Evolutionary conservation across 805 yeast species (phyloP), one percentile per base, ranked within the genome.

Genomic region (Candida morakotiae): DNA sequence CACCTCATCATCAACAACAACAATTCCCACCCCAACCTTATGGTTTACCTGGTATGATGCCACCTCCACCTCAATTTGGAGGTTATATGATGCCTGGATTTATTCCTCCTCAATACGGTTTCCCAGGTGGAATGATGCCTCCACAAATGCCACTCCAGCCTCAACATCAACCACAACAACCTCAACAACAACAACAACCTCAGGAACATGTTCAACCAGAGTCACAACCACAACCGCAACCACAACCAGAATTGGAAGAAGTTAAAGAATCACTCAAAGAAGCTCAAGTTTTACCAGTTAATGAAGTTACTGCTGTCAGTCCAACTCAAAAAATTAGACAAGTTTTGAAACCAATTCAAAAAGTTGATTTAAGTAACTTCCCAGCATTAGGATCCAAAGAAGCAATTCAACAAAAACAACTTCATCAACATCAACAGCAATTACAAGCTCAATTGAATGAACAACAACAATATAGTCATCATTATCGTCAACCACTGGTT

Each of bases 311-410:
- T 9, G 31, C 20, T 28, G 35, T 23, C 9, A 19, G 8, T 17
- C 22, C n/a, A n/a, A 18, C 9, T n/a, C 31, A 22, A 13, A 10
- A 5, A 24, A 9, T 21, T 9, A 21, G 23, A 21, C 23, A 21
- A 7, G 15, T 19, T 14, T 9, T 13, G 4, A 34, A 25, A 20
- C 24, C 25, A 31, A 21, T 9, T 20, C 38, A 37, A 15, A 40
- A 40, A 19, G 62, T 53, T 16, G 68, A 71, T 46, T 49, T 69
- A 36, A 62, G 77, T n/a, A 71, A 70, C 34, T 74, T 73, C 52
- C 80, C 80, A 6, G 76, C 73, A n/a, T 62, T 74, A 40, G 80
- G 80, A 0, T 58, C 78, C 4, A 61, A 67, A 45, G 71, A 53
- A 11, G 53, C 57, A n/a, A 40, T 33, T 4, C 37, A 38, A 21